Evolutionary conservation across 2,329 filamentous ascomycete genomes (phyloP), one percentile per base, ranked within the genome.

Genomic region (Fusarium sp.): DNA sequence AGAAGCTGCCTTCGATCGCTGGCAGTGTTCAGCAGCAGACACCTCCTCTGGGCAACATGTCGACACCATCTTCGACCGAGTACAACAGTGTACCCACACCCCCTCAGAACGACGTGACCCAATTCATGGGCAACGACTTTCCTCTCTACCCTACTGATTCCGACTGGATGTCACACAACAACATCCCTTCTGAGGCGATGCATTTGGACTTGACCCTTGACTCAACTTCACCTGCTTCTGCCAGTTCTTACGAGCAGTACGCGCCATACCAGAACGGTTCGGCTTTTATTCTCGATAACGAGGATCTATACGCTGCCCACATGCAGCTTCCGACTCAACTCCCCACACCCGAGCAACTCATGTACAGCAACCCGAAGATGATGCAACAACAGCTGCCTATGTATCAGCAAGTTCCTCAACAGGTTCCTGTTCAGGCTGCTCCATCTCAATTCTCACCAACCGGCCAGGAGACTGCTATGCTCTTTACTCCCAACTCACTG

Each of bases 381-480:
- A 78, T 84, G 64, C 73, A 78, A 4, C 80, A 82, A 51, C 78
- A 81, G 30, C 83, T 85, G 50, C 79, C 61, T 20, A 82, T 77
- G 20, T 79, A 75, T 59, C 72, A 72, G 56, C 72, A 72, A 55
- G 46, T 64, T 3, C 45, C 67, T 21, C 72, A 74, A 46, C 74
- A 81, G 21, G 78, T 65, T 30, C 57, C 67, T 18, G 55, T 68
- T 13, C 70, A 72, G 10, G 51, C 72, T 45, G 64, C 61, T 69
- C 68, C 81, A 32, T 80, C 84, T 27, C 90, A 92, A 65, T 86
- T 93, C 66, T 93, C 91, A 5, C 90, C 91, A 11, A 84, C 85
- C 56, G 91, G 89, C 7, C 90, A 93, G 73, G 85, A 87, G 37
- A 89, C 91, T 63, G 82, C 89, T 3, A 92, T 92, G 81, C 85